phyloP scores from a whole-genome alignment of 768 basidiomycete genomes.

The Tulasnella sp. region DNA sequence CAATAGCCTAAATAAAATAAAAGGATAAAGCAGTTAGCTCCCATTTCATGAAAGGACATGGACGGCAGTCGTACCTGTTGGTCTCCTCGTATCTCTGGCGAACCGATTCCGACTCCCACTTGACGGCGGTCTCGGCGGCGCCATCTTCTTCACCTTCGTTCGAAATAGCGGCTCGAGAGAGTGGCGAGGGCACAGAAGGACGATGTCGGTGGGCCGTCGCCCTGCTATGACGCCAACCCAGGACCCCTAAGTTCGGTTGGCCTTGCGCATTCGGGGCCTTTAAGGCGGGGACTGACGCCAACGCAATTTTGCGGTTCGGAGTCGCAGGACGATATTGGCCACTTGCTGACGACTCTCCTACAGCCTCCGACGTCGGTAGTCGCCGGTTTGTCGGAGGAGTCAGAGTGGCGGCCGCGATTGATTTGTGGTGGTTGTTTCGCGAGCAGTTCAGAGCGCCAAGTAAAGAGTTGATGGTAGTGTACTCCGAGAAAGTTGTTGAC shows the following conservation, averaged over 20 bases:
- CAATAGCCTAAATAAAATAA: conserved; percentile 48
- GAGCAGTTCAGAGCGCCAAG: conserved; percentile 16
- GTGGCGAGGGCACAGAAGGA: conserved; percentile 16
- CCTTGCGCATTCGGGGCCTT: neutral
- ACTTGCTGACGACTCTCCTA: neutral
- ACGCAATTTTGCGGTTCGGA: neutral
- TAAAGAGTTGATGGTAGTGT: conserved; percentile 26
- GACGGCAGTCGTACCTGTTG: conserved; percentile 20
- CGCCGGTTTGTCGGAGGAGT: neutral
- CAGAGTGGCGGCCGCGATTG: neutral
- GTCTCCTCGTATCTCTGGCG: conserved; percentile 29
- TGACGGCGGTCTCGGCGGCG: neutral
- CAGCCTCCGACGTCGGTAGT: neutral
- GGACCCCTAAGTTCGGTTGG: neutral
- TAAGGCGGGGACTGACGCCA: neutral
- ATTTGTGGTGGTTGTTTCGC: neutral
- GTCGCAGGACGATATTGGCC: neutral
- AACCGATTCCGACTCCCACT: conserved; percentile 22
- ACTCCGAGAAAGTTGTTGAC: neutral
- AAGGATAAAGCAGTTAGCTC: neutral
- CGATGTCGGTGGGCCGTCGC: conserved; percentile 2
- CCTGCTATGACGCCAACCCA: neutral
- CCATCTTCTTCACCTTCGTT: neutral
- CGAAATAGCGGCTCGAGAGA: neutral
- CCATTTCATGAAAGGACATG: neutral